Percentiles rank a stretch among this genome's conserved stretches.
phyloP scores from a whole-genome alignment of 176 grass and related monocot species.

The Hsuehochloa calcarea region DNA sequence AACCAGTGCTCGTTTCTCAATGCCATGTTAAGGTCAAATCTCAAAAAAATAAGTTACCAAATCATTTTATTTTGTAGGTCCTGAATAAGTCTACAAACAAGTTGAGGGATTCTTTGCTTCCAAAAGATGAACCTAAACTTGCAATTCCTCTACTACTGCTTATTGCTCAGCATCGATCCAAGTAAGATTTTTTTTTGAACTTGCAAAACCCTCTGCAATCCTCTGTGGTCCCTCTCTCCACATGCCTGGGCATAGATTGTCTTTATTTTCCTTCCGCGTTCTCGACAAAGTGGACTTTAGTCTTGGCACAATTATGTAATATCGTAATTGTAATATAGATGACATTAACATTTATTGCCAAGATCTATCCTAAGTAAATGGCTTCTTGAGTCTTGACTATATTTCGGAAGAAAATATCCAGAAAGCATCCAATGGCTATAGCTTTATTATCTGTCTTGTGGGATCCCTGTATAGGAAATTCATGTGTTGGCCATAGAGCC shows the following conservation, averaged over 20 bases:
- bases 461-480: neutral
- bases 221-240: neutral
- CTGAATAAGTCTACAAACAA: conserved; percentile 93
- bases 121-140: conserved; percentile 93
- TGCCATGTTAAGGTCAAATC: conserved; percentile 13
- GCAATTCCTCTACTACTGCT: conserved; percentile 95
- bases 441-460: neutral
- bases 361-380: neutral
- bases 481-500: neutral
- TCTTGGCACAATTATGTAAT: conserved; percentile 1
- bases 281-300: conserved; percentile 18
- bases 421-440: neutral
- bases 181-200: conserved; percentile 49
- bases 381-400: neutral
- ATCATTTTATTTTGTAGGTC: conserved; percentile 49
- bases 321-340: neutral
- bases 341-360: neutral
- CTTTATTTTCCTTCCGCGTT: conserved; percentile 2
- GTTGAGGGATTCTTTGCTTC: conserved; percentile 74
- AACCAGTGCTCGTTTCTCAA: conserved; percentile 4
- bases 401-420: neutral
- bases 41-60: neutral
- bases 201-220: conserved; percentile 1
- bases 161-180: conserved; percentile 92
- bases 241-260: neutral